These are phyloP conservation scores for Platanus orientalis DNA, from an alignment of 164 flowering plant genomes.

Conservation along the genomic window DNA sequence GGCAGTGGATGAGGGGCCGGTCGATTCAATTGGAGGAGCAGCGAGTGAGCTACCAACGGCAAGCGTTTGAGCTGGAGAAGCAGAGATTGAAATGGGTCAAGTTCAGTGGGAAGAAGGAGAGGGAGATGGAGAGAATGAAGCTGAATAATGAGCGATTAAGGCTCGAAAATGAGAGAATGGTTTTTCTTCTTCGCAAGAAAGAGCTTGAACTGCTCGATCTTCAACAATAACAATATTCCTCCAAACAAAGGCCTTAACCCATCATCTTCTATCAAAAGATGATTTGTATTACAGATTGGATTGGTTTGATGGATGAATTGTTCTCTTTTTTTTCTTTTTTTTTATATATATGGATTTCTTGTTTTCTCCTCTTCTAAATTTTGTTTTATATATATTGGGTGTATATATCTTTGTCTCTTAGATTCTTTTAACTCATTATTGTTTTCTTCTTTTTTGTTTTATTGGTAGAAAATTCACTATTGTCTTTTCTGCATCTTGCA, in stretches of 20 bases:
- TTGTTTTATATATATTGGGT: no score
- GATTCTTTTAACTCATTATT: no score
- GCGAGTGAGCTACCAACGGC: slow-evolving; percentile 40
- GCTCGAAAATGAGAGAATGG: slow-evolving; percentile 81
- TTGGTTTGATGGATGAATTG: no score
- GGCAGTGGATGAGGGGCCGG: slow-evolving; percentile 57
- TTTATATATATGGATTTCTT: no score
- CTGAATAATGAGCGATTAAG: slow-evolving; percentile 58
- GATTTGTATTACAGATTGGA: slow-evolving; percentile 14
- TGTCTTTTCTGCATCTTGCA: no score
- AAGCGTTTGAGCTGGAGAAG: slow-evolving; percentile 79
- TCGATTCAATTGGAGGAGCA: slow-evolving; percentile 66
- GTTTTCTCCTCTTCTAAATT: no score
- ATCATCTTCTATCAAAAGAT: slow-evolving; percentile 39
- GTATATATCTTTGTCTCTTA: no score
- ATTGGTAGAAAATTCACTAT: no score
- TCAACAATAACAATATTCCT: slow-evolving; percentile 33
- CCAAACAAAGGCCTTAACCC: slow-evolving; percentile 30
- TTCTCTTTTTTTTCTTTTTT: no score
- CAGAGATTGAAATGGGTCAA: slow-evolving; percentile 80
- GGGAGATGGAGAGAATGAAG: slow-evolving; percentile 85
- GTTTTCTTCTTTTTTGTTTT: no score
- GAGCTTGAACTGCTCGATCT: slow-evolving; percentile 58
- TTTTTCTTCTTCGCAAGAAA: slow-evolving; percentile 60
- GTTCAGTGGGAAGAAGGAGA: slow-evolving; percentile 79